Conservation (phyloP, 2,329 filamentous ascomycete species). For the Helicocarpus griseus region DNA sequence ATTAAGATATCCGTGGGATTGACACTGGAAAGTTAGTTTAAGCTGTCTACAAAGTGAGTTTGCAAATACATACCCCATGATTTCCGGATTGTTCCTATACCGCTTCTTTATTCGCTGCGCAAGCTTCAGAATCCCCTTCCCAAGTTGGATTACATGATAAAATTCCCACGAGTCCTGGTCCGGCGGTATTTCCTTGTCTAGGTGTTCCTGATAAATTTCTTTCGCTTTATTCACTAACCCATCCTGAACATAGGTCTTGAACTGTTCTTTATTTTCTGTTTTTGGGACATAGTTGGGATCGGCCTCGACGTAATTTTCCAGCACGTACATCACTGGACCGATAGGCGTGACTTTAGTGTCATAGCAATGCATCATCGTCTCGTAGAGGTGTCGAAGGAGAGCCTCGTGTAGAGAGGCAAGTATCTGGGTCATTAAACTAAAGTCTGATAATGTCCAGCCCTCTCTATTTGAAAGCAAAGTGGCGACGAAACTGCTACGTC, state of each 20-base stretch:
- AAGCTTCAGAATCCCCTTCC: conserved; percentile 73
- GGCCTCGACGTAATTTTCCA: conserved; percentile 71
- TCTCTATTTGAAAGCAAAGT: conserved; percentile 47
- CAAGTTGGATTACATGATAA: conserved; percentile 78
- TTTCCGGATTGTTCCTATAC: conserved; percentile 76
- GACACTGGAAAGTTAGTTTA: conserved; percentile 30
- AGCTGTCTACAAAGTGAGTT: not conserved
- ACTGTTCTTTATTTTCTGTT: conserved; percentile 61
- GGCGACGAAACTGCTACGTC: conserved; percentile 40
- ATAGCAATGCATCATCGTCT: conserved; percentile 79
- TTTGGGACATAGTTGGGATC: conserved; percentile 67
- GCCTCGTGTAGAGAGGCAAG: conserved; percentile 69
- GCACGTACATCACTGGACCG: conserved; percentile 66
- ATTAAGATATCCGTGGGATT: conserved; percentile 63
- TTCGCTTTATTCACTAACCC: conserved; percentile 65
- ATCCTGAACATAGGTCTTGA: conserved; percentile 60
- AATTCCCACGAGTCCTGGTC: conserved; percentile 81
- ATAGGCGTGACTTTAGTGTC: conserved; percentile 78
- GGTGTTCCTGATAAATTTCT: conserved; percentile 67
- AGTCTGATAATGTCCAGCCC: conserved; percentile 62
- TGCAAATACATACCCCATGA: conserved; percentile 56
- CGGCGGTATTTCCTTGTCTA: conserved; percentile 70
- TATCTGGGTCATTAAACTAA: conserved; percentile 62
- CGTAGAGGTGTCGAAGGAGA: conserved; percentile 76
- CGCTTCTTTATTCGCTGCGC: conserved; percentile 86